phyloP scores from a whole-genome alignment of 148 eudicot species.

The Fagopyrum homotropicum region DNA sequence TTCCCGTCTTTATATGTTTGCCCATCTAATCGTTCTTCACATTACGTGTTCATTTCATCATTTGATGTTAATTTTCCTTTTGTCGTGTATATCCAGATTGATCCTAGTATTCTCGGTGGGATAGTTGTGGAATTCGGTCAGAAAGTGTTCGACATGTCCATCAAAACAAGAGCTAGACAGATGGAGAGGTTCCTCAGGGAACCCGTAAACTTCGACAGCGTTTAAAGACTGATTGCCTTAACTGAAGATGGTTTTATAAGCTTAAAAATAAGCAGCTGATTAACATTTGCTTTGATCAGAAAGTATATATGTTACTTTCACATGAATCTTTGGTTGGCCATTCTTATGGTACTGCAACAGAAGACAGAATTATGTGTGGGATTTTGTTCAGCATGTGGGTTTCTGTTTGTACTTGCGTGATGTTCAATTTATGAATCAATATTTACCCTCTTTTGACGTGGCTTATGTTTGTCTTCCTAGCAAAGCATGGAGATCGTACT shows the following conservation, averaged over 20 bases:
- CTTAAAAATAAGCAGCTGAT: no score
- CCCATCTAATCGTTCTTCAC: background rate
- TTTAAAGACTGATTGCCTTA: slow-evolving; percentile 14
- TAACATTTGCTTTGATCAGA: no score
- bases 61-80: background rate
- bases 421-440: no score
- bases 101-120: slow-evolving; percentile 77
- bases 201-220: slow-evolving; percentile 34
- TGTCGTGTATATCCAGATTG: slow-evolving; percentile 33
- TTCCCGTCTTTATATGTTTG: background rate
- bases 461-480: no score
- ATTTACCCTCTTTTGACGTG: no score
- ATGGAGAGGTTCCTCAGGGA: slow-evolving; percentile 88
- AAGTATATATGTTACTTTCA: no score
- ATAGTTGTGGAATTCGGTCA: slow-evolving; percentile 67
- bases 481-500: no score
- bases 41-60: background rate
- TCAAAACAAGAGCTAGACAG: slow-evolving; percentile 79
- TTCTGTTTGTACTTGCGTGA: no score
- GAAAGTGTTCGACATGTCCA: slow-evolving; percentile 84
- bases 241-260: background rate
- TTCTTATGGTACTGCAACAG: no score
- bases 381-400: no score
- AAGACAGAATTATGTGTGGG: no score
- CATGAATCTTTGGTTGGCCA: no score